Conservation (phyloP, 495 filamentous ascomycete species). For the Tuber indicum region DNA sequence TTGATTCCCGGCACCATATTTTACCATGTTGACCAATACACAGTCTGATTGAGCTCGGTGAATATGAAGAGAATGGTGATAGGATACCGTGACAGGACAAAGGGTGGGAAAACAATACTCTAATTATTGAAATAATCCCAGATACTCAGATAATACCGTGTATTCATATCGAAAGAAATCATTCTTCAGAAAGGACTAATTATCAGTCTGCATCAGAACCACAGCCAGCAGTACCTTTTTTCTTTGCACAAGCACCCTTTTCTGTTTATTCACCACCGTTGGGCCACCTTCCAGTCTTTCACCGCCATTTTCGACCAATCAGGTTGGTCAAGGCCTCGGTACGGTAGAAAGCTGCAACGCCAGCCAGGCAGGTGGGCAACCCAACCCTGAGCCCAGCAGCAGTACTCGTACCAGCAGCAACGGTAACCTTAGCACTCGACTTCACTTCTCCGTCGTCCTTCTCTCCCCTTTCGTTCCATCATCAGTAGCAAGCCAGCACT, state of each 20-base stretch:
- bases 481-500: slow-evolving; percentile 21
- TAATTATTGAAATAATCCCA: not conserved
- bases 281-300: slow-evolving; percentile 19
- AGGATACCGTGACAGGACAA: not conserved
- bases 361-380: slow-evolving; percentile 26
- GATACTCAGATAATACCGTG: not conserved
- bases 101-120: not conserved
- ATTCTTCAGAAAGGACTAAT: not conserved
- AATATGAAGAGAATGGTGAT: not conserved
- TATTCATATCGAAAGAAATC: slow-evolving; percentile 4
- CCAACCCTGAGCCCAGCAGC: slow-evolving; percentile 13
- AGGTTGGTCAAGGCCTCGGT: slow-evolving; percentile 27
- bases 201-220: not conserved
- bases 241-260: not conserved
- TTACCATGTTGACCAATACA: too few relatives aligned
- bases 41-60: not conserved
- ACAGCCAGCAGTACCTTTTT: not conserved
- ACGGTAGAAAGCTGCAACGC: slow-evolving; percentile 21
- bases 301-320: slow-evolving; percentile 38
- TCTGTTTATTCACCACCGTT: slow-evolving; percentile 34
- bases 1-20: too few relatives aligned
- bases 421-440: slow-evolving; percentile 26
- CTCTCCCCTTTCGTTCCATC: slow-evolving; percentile 28
- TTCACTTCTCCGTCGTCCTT: slow-evolving; percentile 25
- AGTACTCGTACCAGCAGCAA: not conserved